A percentile compares a stretch with the other conserved stretches of the same genome.
These are phyloP conservation scores for Globisporangium abappressorium DNA, from an alignment of 352 stramenopile species.

Conservation along the genomic window DNA sequence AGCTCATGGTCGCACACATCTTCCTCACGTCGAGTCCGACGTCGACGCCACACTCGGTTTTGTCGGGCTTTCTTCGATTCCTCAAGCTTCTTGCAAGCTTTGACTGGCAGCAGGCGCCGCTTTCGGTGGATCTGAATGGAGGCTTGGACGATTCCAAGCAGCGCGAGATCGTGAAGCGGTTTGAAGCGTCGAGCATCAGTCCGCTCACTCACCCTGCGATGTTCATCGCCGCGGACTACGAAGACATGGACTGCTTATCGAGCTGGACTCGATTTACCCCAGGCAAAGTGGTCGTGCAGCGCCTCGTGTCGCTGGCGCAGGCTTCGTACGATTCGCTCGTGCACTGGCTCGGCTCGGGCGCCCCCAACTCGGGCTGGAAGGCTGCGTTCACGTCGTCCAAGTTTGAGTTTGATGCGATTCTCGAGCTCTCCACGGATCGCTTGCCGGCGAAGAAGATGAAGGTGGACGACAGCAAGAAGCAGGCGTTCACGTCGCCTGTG, in stretches of 20 bases:
- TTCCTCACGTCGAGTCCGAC: slow-evolving; percentile 54
- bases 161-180: slow-evolving; percentile 70
- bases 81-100: slow-evolving; percentile 69
- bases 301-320: slow-evolving; percentile 58
- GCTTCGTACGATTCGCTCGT: slow-evolving; percentile 51
- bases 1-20: slow-evolving; percentile 75
- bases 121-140: slow-evolving; percentile 73
- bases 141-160: slow-evolving; percentile 56
- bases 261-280: slow-evolving; percentile 75
- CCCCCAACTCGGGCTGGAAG: slow-evolving; percentile 62
- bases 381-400: slow-evolving; percentile 49
- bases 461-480: slow-evolving; percentile 55
- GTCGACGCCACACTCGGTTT: slow-evolving; percentile 62
- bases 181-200: slow-evolving; percentile 67
- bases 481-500: slow-evolving; percentile 62
- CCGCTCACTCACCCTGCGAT: slow-evolving; percentile 58
- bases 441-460: slow-evolving; percentile 67
- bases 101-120: slow-evolving; percentile 69
- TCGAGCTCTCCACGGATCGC: slow-evolving; percentile 48
- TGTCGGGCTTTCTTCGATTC: slow-evolving; percentile 80
- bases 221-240: slow-evolving; percentile 79
- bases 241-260: slow-evolving; percentile 74
- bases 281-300: slow-evolving; percentile 62
- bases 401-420: slow-evolving; percentile 62
- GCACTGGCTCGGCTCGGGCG: slow-evolving; percentile 55